Evolutionary conservation across 176 grass and related monocot species (phyloP), one percentile per base, ranked within the genome.

Genomic region (Pharus latifolius): DNA sequence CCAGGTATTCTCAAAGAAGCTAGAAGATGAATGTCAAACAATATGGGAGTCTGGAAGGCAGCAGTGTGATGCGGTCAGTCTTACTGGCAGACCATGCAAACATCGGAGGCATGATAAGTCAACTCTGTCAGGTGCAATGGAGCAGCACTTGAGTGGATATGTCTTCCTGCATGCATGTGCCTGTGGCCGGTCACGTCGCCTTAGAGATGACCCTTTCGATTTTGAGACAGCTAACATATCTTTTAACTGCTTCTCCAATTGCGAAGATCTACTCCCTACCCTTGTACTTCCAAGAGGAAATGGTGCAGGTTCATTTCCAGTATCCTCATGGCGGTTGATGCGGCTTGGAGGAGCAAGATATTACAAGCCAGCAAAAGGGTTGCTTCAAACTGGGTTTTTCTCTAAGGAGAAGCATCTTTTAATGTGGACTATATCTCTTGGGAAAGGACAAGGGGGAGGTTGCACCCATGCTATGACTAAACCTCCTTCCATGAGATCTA

Each of bases 21-120:
- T 98, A 51, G 86, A 93, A 89, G 85, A 93, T 65, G 86, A 85
- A 60, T 98, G 94, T 58, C 86, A 53, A 14, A 49, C 61, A 76
- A 93, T 88, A 62, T 98, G 94, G 94, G 86, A 90, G 90, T 87
- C 84, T 52, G 87, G 94, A 87, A 93, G 94, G 52, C 89, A 98
- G 83, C 89, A 90, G 22, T 98, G 94, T 5, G 94, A 98, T 63
- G 73, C 83, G 63, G 76, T 84, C 40, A 98, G 94, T 65, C 73
- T 98, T 57, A 92, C 94, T 42, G 86, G 89, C 53, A 93, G 73
- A 83, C 84, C 84, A 41, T 98, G 94, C 67, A 90, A 83, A 78
- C 89, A 92, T 67, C 86, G 25, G 22, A 92, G 78, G 48, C 94
- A 98, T 68, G 57, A 62, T 17, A 51, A 73, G 58, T 69, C 65